A percentile compares a stretch with the other conserved stretches of the same genome.
These are phyloP conservation scores for Hypoxylon sp. DNA, from an alignment of 2,329 filamentous ascomycete species.

Conservation along the genomic window DNA sequence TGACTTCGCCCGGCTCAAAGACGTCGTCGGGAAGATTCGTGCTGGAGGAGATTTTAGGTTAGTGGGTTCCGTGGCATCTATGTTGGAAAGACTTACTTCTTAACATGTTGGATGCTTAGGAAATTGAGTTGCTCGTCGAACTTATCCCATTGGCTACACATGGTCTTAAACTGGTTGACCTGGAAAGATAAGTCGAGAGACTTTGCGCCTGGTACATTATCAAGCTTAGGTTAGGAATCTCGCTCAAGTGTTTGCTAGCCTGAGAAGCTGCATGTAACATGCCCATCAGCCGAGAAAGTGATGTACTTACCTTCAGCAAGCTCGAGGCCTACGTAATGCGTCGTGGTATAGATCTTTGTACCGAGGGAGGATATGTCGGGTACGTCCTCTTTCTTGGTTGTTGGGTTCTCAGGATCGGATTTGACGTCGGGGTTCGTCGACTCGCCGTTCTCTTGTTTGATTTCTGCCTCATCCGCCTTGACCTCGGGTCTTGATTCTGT, in stretches of 20 bases:
- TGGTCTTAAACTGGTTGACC: conserved; percentile 87
- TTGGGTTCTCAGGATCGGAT: conserved; percentile 46
- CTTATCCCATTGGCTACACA: conserved; percentile 79
- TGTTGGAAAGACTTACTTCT: conserved; percentile 73
- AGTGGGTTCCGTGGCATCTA: conserved; percentile 23
- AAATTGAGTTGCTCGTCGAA: conserved; percentile 82
- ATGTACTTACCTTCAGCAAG: conserved; percentile 74
- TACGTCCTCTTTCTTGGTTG: conserved; percentile 42
- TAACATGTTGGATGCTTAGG: conserved; percentile 83
- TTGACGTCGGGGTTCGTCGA: conserved; percentile 13
- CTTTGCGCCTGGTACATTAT: conserved; percentile 67
- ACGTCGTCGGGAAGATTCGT: conserved; percentile 90
- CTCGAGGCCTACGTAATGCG: conserved; percentile 92
- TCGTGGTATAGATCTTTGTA: conserved; percentile 81
- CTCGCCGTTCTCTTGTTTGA: conserved; percentile 42
- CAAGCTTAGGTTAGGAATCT: conserved; percentile 50
- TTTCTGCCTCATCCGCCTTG: conserved; percentile 42
- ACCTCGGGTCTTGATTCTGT: conserved; percentile 53
- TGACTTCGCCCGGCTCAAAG: conserved; percentile 82
- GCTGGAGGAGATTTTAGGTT: conserved; percentile 60
- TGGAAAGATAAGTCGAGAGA: conserved; percentile 82
- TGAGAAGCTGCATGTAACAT: conserved; percentile 36
- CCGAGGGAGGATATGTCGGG: conserved; percentile 33
- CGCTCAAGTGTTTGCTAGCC: conserved; percentile 22
- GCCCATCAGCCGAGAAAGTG: conserved; percentile 4